Evolutionary conservation across 2,329 filamentous ascomycete species (phyloP), one percentile per base, ranked within the genome.

Genomic region (Penicillium sclerotiorum): DNA sequence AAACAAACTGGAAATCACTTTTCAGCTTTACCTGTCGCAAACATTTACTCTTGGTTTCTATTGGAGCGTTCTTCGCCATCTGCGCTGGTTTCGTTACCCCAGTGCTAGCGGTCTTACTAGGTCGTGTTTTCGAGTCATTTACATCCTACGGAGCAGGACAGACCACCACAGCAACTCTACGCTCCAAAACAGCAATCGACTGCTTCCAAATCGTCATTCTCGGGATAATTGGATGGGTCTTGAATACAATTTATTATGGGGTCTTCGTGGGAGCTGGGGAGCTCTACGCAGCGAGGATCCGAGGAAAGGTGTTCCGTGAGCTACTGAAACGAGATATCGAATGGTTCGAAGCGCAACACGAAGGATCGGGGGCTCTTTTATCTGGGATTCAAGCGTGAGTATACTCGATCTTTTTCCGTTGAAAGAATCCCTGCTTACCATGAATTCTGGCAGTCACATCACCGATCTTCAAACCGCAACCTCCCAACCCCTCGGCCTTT

Each of bases 241-340:
- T 86, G 13, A 86, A 88, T 58, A 80, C 82, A 3, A 65, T 79
- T 1, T 88, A 90, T 58, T 86, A 90, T 60, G 77, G 79, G 1
- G 68, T 82, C 0, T 96, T 92, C 85, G 76, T 93, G 23, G 66
- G 81, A 0, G 94, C 94, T 67, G 89, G 92, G 12, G 92, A 96
- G 68, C 62, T 90, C 2, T 90, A 96, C 58, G 90, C 88, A 0
- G 81, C 80, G 25, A 81, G 72, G 39, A 85, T 84, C 6, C 81
- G 90, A 5, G 74, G 79, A 13, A 74, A 72, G 5, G 71, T 94
- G 2, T 96, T 96, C 63, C 61, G 73, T 1, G 80, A 80, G 2
- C 73, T 97, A 28, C 66, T 95, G n/a, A 71, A 75, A 5, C 90
- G 86, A 63, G 83, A 93, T 11, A 82, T 94, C 65, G 78, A 80